A percentile compares a stretch with the other conserved stretches of the same genome.
These are phyloP conservation scores for Fusarium piperis DNA, from an alignment of 2,329 filamentous ascomycete species.

Conservation along the genomic window DNA sequence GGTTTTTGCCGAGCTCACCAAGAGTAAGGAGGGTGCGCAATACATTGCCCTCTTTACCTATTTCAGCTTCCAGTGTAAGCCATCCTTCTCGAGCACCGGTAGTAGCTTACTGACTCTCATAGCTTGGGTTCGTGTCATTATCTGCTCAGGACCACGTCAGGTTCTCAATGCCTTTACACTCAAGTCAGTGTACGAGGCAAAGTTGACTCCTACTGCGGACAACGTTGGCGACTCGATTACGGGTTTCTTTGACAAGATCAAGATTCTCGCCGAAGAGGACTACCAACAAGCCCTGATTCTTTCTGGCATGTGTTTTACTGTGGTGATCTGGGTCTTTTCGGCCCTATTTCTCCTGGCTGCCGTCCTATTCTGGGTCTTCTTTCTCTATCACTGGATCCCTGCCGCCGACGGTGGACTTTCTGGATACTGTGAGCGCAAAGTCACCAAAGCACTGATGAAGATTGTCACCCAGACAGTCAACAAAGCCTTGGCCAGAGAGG, in stretches of 20 bases:
- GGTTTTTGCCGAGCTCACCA: constrained; percentile 91
- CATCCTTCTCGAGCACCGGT: too few relatives aligned
- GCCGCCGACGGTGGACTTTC: constrained; percentile 80
- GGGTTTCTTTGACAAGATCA: constrained; percentile 86
- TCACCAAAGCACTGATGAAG: constrained; percentile 83
- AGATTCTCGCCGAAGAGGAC: constrained; percentile 75
- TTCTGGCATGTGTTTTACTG: constrained; percentile 90
- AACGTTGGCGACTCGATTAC: constrained; percentile 70
- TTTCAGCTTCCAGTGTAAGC: constrained; percentile 75
- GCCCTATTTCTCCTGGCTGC: constrained; percentile 80
- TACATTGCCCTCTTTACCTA: constrained; percentile 93
- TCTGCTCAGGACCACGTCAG: constrained; percentile 93
- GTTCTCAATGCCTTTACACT: constrained; percentile 90
- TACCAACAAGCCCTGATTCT: constrained; percentile 84
- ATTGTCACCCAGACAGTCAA: constrained; percentile 90
- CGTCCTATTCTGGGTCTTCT: constrained; percentile 82
- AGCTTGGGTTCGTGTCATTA: constrained; percentile 88
- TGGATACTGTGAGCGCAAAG: constrained; percentile 90
- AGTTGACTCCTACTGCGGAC: constrained; percentile 67
- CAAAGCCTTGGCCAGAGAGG: constrained; percentile 84
- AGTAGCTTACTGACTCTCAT: constrained; percentile 20
- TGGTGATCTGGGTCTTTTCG: constrained; percentile 88
- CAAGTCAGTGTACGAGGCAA: constrained; percentile 81
- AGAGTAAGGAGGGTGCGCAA: constrained; percentile 89
- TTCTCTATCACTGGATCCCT: constrained; percentile 93